phyloP scores from a whole-genome alignment of 2,329 filamentous ascomycete species.

The Cytospora piceicola region DNA sequence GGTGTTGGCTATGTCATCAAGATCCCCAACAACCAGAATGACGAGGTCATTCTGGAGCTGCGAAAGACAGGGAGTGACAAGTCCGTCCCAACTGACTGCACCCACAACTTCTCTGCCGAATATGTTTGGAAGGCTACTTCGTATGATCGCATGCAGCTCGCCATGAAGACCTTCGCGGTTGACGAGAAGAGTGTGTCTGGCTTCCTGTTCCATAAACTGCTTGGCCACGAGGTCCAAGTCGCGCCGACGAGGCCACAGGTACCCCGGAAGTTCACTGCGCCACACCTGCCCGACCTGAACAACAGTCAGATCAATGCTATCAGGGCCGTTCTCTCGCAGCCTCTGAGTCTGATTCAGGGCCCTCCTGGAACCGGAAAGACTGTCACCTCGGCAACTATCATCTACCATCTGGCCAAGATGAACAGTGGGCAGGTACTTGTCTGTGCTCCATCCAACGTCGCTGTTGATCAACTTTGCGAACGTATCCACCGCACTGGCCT shows the following conservation, averaged over 20 bases:
- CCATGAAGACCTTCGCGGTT: slow-evolving; percentile 98
- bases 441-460: slow-evolving; percentile 96
- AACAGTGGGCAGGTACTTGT: slow-evolving; percentile 94
- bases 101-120: slow-evolving; percentile 96
- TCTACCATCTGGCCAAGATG: slow-evolving; percentile 95
- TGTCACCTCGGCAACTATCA: slow-evolving; percentile 97
- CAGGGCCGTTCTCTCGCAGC: slow-evolving; percentile 91
- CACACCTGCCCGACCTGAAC: slow-evolving; percentile 92
- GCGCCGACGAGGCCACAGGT: slow-evolving; percentile 95
- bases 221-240: slow-evolving; percentile 92
- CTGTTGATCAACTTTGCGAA: slow-evolving; percentile 96
- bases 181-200: slow-evolving; percentile 98
- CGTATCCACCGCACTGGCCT: slow-evolving; percentile 92
- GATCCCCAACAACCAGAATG: slow-evolving; percentile 98
- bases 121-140: slow-evolving; percentile 99
- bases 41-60: slow-evolving; percentile 94
- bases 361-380: slow-evolving; percentile 98
- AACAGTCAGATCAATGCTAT: slow-evolving; percentile 95
- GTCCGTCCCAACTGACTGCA: slow-evolving; percentile 92
- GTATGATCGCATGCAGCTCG: slow-evolving; percentile 98
- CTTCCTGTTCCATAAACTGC: slow-evolving; percentile 96
- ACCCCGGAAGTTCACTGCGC: slow-evolving; percentile 96
- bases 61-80: slow-evolving; percentile 96
- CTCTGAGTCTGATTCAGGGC: slow-evolving; percentile 93
- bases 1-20: slow-evolving; percentile 99